Evolutionary conservation across 371 early-diverging fungal genomes (phyloP).

Genomic region (Chytridium lagenaria): DNA sequence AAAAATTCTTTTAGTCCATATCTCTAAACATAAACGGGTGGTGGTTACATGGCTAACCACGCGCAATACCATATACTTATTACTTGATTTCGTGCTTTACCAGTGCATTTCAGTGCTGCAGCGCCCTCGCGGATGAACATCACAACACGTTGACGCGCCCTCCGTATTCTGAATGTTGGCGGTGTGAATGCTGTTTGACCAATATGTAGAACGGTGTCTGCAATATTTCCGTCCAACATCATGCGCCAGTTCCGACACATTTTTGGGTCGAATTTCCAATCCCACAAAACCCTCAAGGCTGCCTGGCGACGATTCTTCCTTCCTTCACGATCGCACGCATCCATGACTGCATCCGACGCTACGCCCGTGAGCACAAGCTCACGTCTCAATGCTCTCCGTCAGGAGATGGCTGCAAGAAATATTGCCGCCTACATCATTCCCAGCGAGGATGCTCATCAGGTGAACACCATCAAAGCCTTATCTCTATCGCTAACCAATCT

Average conservation of each 20-base stretch:
- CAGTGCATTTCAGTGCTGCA: too few species aligned
- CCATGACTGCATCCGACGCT: slow-evolving; percentile 8
- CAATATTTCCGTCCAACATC: too few species aligned
- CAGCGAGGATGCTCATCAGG: slow-evolving; percentile 95
- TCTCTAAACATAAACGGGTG: too few species aligned
- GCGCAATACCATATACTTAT: too few species aligned
- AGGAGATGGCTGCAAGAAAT: slow-evolving; percentile 70
- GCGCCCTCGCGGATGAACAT: too few species aligned
- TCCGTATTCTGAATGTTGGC: too few species aligned
- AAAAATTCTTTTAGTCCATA: too few species aligned
- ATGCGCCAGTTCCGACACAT: not conserved
- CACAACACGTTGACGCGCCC: too few species aligned
- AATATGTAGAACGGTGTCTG: too few species aligned
- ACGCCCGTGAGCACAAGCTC: slow-evolving; percentile 29
- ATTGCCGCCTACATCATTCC: slow-evolving; percentile 91
- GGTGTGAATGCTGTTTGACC: too few species aligned
- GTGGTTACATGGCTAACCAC: too few species aligned
- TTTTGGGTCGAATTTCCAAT: not conserved
- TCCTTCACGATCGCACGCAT: not conserved
- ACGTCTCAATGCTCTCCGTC: slow-evolving; percentile 63
- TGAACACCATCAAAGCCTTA: slow-evolving; percentile 36
- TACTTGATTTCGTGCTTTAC: too few species aligned
- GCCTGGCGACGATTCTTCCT: not conserved
- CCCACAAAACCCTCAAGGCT: not conserved
- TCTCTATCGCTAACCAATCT: not conserved